Base-by-base conservation (phyloP, 306 rosid species). In the Vigna mungo region DNA sequence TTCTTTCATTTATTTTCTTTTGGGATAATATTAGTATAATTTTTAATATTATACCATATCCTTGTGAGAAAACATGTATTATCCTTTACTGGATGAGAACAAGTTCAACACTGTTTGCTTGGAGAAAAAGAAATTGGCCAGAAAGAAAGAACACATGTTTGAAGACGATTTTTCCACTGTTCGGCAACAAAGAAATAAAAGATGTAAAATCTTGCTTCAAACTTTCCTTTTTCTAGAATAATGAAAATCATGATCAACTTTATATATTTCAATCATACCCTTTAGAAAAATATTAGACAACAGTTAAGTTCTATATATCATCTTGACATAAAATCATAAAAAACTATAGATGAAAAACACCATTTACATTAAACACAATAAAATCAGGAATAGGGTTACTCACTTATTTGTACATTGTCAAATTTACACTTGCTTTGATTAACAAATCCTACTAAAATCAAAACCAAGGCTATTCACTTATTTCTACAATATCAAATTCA, bases 401-500 rank as follows among this genome's bases (percentile, higher is more conserved):
- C 54, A 66, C 36, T 43, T 59, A 41, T 16, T 71, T 30, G 59
- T 20, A 39, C 36, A 71, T 20, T 7, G 51, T 21, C 77, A 78
- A 61, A 49, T 61, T 71, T 64, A 64, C 46, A 53, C 34, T 52
- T 49, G 68, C 47, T 73, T 61, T 43, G 13, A 18, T 75, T 11
- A 4, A 34, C 30, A 75, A 18, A 9, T 9, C 46, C 46, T 36
- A 9, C 15, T 36, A 9, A 37, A 63, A 63, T 63, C 16, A 30
- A 27, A 39, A 39, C 9, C 20, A 65, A 9, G 16, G 53, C 46
- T 66, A 43, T 41, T 21, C 54, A 66, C n/a, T 66, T 59, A 41
- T 21, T 72, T 30, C 39, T 32, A 25, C 48, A 79, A 15, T 2
- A 61, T 21, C 77, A 79, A 61, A 49, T 61, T 62, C 54, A 64